These are phyloP conservation scores for Pittosporum tobira DNA, from an alignment of 129 eudicot genomes.

Conservation along the genomic window DNA sequence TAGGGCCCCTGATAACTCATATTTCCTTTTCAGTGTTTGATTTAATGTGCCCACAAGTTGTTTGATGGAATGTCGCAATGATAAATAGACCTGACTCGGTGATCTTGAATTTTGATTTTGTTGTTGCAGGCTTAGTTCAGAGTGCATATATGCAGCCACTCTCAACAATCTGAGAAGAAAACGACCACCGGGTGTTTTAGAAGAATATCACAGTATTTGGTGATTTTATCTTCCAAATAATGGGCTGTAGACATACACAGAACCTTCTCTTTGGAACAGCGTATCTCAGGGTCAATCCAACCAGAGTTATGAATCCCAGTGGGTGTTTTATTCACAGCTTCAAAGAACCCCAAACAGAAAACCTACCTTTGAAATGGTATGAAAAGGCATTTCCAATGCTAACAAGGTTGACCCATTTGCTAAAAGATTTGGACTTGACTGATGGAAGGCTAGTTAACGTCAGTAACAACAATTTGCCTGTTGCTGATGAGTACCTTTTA, in stretches of 20 bases:
- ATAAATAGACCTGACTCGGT: not conserved
- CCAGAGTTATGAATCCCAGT: not conserved
- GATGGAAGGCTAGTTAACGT: conserved; percentile 55
- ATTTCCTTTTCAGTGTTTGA: conserved; percentile 22
- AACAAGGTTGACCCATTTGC: conserved; percentile 37
- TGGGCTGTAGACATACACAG: conserved; percentile 19
- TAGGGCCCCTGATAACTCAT: no score
- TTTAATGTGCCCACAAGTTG: conserved; percentile 16
- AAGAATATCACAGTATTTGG: not conserved
- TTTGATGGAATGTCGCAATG: no score
- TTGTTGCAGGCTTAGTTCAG: not conserved
- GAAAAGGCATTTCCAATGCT: conserved; percentile 39
- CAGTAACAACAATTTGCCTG: conserved; percentile 36
- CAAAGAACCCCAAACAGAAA: conserved; percentile 21
- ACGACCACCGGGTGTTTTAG: not conserved
- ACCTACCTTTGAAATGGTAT: conserved; percentile 43
- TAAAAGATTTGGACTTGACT: conserved; percentile 51
- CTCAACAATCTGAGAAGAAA: not conserved
- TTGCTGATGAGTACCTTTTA: conserved; percentile 45
- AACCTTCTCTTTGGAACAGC: conserved; percentile 16
- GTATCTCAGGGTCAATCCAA: conserved; percentile 13
- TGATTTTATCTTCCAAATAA: conserved; percentile 8
- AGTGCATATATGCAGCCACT: no score
- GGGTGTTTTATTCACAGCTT: conserved; percentile 27
- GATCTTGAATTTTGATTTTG: not conserved